phyloP scores from a whole-genome alignment of 441 rosid species.

The Gossypium aridum region DNA sequence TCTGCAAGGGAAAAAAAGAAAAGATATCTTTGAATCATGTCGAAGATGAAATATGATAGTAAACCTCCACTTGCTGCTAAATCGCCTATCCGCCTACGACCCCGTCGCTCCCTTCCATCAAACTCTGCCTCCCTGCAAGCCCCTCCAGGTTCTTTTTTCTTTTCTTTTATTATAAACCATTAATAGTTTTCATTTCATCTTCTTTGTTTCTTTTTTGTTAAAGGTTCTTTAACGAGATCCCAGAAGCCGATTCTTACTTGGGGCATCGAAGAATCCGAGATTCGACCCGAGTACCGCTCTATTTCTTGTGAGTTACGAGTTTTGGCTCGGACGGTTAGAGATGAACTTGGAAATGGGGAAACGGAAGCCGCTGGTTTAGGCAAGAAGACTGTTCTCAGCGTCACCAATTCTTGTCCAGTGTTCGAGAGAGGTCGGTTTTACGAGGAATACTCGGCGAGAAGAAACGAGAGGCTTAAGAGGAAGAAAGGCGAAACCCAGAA shows the following conservation, averaged over 20 bases:
- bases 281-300: conserved; percentile 48
- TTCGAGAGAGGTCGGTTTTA: conserved; percentile 82
- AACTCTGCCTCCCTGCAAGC: conserved; percentile 35
- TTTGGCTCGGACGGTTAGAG: conserved; percentile 46
- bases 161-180: not conserved
- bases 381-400: not conserved
- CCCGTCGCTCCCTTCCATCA: conserved; percentile 46
- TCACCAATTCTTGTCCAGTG: conserved; percentile 25
- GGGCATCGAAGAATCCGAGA: conserved; percentile 33
- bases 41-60: conserved; percentile 42
- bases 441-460: conserved; percentile 66
- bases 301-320: conserved; percentile 64
- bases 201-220: not conserved
- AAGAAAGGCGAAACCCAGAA: conserved; percentile 36
- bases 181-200: not conserved
- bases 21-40: conserved; percentile 22
- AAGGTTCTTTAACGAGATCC: conserved; percentile 49
- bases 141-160: conserved; percentile 44
- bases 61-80: conserved; percentile 75
- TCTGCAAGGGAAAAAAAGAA: not conserved
- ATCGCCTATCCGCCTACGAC: conserved; percentile 54
- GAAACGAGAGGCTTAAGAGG: conserved; percentile 76
- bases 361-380: conserved; percentile 1
- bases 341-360: conserved; percentile 33
- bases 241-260: conserved; percentile 29